Evolutionary conservation across 306 rosid genomes (phyloP).

Genomic region (Dalbergia cultrata): DNA sequence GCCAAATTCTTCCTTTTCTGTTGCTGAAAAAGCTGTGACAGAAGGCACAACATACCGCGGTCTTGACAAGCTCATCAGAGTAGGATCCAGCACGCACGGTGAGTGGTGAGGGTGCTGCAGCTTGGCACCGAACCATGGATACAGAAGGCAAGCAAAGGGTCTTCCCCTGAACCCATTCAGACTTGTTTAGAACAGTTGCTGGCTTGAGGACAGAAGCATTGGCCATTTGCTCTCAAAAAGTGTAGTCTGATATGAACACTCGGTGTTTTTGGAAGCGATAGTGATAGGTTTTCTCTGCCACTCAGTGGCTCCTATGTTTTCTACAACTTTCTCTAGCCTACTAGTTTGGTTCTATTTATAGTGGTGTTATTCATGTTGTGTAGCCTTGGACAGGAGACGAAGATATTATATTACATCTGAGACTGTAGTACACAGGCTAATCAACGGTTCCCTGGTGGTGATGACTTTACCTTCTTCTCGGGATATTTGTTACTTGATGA

Average conservation of each 20-base stretch:
- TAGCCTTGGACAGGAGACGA: neutral
- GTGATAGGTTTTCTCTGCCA: neutral
- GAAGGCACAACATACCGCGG: conserved; percentile 70
- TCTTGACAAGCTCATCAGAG: conserved; percentile 90
- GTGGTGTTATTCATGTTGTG: neutral
- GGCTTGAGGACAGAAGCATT: conserved; percentile 85
- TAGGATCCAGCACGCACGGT: conserved; percentile 82
- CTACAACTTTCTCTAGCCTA: neutral
- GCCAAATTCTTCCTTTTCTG: no score
- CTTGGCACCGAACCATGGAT: conserved; percentile 15
- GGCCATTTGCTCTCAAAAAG: conserved; percentile 46
- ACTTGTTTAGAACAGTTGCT: conserved; percentile 84
- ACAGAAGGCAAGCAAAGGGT: conserved; percentile 68
- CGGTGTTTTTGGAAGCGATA: neutral
- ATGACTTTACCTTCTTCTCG: neutral
- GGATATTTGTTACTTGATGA: neutral
- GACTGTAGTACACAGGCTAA: neutral
- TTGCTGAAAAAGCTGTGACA: neutral
- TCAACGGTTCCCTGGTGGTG: conserved; percentile 13
- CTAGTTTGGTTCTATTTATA: neutral
- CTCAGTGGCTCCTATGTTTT: neutral
- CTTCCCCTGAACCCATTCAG: conserved; percentile 90
- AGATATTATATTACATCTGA: neutral
- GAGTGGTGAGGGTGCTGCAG: conserved; percentile 58
- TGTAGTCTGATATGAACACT: neutral